Evolutionary conservation across 345 rosid genomes (phyloP), one percentile per base, ranked within the genome.

Genomic region (Corchorus olitorius): DNA sequence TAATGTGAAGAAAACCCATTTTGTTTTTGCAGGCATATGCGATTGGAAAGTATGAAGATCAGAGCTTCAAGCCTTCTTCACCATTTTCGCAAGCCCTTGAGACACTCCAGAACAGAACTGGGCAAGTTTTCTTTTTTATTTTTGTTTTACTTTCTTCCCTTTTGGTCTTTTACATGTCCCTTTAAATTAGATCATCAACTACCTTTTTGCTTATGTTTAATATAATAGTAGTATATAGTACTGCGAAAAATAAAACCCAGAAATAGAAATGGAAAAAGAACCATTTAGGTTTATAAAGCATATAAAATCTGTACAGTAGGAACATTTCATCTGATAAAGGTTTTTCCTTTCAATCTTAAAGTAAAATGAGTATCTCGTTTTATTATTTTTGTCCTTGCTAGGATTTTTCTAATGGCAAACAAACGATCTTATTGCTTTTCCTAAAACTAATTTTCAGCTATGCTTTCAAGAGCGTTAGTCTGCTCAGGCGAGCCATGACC

Each of bases 401-500:
- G 5, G 20, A 65, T n/a, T 46, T 27, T 39, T 63, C 19, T 1
- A 33, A 52, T 22, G 59, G 45, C 17, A 19, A 37, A 16, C 62
- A 41, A 4, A 33, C 19, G 62, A 63, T 16, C 49, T 75, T 41
- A 46, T 76, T 78, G 50, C 2, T 43, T 63, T 19, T 58, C 27
- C 50, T 73, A 10, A 55, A 10, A 59, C 79, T 53, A 45, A 48
- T 53, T 34, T 81, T 76, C 83, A 92, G 94, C 45, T 92, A 88
- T 70, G 61, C 68, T 37, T 92, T 90, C 82, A 52, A 53, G 70
- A 82, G 79, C 58, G 66, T 82, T 64, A 82, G 83, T 56, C 83
- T 89, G 77, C 92, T 92, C 64, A 83, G 89, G 46, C 93, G 87
- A 4, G 92, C 97, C 1, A 86, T 92, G 94, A 89, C 94, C 45